phyloP scores from a whole-genome alignment of 495 filamentous ascomycete genomes.

The Penicillium subrubescens region DNA sequence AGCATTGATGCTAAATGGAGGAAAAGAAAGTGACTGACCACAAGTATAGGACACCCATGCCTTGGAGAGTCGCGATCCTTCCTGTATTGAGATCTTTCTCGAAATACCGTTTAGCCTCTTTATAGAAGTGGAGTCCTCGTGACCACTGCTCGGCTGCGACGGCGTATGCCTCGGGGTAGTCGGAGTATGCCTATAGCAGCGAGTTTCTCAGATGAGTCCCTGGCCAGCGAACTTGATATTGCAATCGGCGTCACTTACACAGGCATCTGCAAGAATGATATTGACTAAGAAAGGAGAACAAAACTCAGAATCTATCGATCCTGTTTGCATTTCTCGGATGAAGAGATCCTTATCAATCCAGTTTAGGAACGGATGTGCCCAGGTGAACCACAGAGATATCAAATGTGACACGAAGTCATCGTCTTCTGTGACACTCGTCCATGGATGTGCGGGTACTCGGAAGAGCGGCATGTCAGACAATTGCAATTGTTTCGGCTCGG shows the following conservation, averaged over 20 bases:
- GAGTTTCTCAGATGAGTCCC: background rate
- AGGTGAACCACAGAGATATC: slow-evolving; percentile 45
- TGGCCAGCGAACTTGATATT: background rate
- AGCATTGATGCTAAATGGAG: background rate
- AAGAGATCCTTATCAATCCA: slow-evolving; percentile 48
- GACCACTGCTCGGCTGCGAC: slow-evolving; percentile 13
- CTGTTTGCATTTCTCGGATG: slow-evolving; percentile 40
- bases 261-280: slow-evolving; percentile 37
- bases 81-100: slow-evolving; percentile 18
- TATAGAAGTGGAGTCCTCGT: slow-evolving; percentile 28
- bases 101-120: slow-evolving; percentile 23
- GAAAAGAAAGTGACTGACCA: slow-evolving; percentile 5
- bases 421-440: slow-evolving; percentile 50
- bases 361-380: slow-evolving; percentile 43
- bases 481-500: background rate
- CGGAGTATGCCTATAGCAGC: slow-evolving; percentile 18
- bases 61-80: slow-evolving; percentile 16
- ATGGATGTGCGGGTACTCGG: slow-evolving; percentile 42
- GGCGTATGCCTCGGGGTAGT: slow-evolving; percentile 26
- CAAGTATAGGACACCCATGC: slow-evolving; percentile 15
- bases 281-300: slow-evolving; percentile 54
- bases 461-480: slow-evolving; percentile 9
- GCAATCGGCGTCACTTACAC: background rate
- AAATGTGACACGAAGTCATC: slow-evolving; percentile 52
- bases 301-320: slow-evolving; percentile 29